Evolutionary conservation across 2,329 filamentous ascomycete genomes (phyloP).

Genomic region (Sphaerulina vaccinii): DNA sequence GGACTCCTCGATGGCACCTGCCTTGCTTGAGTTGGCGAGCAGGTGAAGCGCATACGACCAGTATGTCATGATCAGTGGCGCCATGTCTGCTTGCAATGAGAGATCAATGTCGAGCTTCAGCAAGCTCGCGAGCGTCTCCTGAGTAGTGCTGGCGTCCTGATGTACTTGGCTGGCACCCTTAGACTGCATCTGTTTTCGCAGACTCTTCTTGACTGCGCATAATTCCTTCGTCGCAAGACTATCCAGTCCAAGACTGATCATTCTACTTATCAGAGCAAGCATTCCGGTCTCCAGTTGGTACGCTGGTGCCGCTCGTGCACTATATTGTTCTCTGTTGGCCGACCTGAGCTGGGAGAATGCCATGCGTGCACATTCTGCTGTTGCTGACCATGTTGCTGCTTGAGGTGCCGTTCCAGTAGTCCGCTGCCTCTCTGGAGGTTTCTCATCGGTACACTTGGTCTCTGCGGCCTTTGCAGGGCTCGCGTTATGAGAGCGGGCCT

Average conservation of each 20-base stretch:
- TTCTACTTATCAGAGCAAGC: constrained; percentile 65
- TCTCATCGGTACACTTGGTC: not conserved
- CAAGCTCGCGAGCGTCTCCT: constrained; percentile 57
- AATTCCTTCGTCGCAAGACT: constrained; percentile 70
- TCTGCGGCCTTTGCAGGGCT: constrained; percentile 44
- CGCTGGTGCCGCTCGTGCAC: constrained; percentile 56
- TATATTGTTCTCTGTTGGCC: constrained; percentile 52
- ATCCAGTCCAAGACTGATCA: constrained; percentile 63
- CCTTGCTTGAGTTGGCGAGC: constrained; percentile 60
- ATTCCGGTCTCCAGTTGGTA: constrained; percentile 73
- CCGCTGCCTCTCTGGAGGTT: not conserved
- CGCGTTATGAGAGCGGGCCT: constrained; percentile 47
- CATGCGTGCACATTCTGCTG: constrained; percentile 66
- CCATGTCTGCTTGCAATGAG: constrained; percentile 36
- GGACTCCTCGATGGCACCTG: constrained; percentile 58
- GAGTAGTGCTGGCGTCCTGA: not conserved
- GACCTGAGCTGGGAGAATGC: constrained; percentile 66
- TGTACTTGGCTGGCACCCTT: not conserved
- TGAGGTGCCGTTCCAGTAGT: not conserved
- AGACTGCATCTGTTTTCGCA: constrained; percentile 45
- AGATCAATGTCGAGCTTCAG: constrained; percentile 57
- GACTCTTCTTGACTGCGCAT: constrained; percentile 60
- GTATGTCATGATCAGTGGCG: constrained; percentile 60
- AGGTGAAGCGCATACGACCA: constrained; percentile 67
- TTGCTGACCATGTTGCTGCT: constrained; percentile 38